phyloP scores from a whole-genome alignment of 257 asterid species.

The Solanum sitiens region DNA sequence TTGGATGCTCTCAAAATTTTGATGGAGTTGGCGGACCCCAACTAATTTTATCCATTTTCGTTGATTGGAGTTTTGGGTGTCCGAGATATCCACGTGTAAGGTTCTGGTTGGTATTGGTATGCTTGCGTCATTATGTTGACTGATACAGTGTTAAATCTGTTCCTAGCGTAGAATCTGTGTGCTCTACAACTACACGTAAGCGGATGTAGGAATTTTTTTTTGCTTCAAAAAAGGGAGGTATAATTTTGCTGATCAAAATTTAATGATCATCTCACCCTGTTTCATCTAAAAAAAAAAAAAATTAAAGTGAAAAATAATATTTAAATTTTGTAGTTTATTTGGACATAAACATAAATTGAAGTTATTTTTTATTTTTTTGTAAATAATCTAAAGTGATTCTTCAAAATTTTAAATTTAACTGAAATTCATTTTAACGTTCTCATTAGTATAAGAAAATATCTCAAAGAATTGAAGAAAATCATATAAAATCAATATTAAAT shows the following conservation, averaged over 20 bases:
- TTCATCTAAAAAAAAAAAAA: no score
- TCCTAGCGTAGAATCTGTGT: neutral
- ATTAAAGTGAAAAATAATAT: no score
- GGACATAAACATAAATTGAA: neutral
- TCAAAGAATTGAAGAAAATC: neutral
- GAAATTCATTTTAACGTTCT: no score
- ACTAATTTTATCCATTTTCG: slow-evolving; percentile 26
- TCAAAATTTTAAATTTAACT: no score
- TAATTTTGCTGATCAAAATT: no score
- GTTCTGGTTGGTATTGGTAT: neutral
- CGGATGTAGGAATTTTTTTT: neutral
- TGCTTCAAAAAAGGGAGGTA: neutral
- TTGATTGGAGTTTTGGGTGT: slow-evolving; percentile 15
- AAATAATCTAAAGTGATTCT: neutral
- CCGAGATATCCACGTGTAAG: neutral
- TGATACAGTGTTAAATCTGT: neutral
- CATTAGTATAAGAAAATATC: neutral
- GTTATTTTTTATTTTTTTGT: no score
- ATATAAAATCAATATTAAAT: no score
- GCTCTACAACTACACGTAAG: neutral
- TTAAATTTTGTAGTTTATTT: neutral
- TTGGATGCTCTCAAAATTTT: slow-evolving; percentile 5
- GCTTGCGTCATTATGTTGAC: neutral
- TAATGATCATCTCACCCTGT: neutral
- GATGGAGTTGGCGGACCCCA: slow-evolving; percentile 43